phyloP scores from a whole-genome alignment of 2,329 filamentous ascomycete species.

The Aspergillus viridinutans region DNA sequence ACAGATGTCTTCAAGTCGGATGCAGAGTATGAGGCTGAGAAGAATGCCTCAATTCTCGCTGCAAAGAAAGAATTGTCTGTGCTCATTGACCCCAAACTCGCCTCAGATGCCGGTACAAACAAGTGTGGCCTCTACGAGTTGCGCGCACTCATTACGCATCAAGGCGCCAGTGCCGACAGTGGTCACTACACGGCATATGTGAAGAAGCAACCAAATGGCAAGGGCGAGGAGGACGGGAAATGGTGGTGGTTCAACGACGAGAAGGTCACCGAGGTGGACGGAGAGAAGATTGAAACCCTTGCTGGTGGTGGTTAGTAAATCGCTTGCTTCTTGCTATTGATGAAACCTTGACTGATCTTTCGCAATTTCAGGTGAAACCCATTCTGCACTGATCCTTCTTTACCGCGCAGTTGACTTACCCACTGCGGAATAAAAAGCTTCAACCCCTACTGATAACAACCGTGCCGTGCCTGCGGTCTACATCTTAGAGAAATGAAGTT shows the following conservation, averaged over 20 bases:
- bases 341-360: background rate
- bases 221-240: slow-evolving; percentile 80
- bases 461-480: background rate
- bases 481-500: background rate
- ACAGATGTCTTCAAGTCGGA: slow-evolving; percentile 81
- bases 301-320: slow-evolving; percentile 70
- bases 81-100: slow-evolving; percentile 70
- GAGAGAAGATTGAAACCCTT: slow-evolving; percentile 85
- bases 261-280: slow-evolving; percentile 85
- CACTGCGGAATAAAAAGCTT: slow-evolving; percentile 30
- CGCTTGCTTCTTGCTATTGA: background rate
- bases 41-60: slow-evolving; percentile 65
- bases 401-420: slow-evolving; percentile 49
- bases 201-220: slow-evolving; percentile 76
- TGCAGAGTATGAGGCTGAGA: slow-evolving; percentile 84
- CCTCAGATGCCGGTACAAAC: slow-evolving; percentile 76
- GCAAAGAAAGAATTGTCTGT: slow-evolving; percentile 85
- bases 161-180: slow-evolving; percentile 93
- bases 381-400: slow-evolving; percentile 49
- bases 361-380: slow-evolving; percentile 41
- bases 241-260: slow-evolving; percentile 99
- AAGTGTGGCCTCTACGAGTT: slow-evolving; percentile 95
- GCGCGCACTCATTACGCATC: slow-evolving; percentile 89
- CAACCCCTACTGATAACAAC: background rate
- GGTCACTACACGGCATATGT: slow-evolving; percentile 98